phyloP scores from a whole-genome alignment of 2,329 filamentous ascomycete genomes.

The Leptographium flavum region DNA sequence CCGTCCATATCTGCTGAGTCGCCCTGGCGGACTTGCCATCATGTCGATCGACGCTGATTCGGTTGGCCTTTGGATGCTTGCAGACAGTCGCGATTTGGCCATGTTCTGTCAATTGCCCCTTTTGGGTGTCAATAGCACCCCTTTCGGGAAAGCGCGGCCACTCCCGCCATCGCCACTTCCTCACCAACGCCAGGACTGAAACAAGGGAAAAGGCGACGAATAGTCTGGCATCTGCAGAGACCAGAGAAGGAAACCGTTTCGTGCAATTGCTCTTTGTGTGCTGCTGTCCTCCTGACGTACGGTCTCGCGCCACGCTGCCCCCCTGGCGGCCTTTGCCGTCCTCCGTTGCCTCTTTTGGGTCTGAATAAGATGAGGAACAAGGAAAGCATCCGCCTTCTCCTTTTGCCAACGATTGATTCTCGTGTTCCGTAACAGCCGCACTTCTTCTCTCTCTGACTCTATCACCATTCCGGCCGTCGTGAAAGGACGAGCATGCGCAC shows the following conservation, averaged over 20 bases:
- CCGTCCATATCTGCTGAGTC: too few species aligned
- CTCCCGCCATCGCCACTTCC: not conserved
- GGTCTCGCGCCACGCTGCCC: too few species aligned
- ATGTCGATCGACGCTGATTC: too few species aligned
- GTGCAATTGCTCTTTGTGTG: not conserved
- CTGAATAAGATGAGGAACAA: constrained; percentile 1
- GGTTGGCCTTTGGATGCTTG: too few species aligned
- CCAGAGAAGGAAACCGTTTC: too few species aligned
- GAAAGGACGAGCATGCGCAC: not conserved
- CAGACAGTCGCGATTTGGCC: not conserved
- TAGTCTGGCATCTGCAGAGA: not conserved
- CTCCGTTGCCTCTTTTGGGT: constrained; percentile 1
- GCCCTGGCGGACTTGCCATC: too few species aligned
- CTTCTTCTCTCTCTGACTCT: not conserved
- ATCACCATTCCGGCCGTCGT: not conserved
- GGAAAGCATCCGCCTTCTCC: not conserved
- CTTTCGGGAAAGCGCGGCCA: constrained; percentile 2
- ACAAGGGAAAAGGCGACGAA: not conserved
- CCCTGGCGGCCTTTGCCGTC: not conserved
- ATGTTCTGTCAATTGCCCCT: not conserved
- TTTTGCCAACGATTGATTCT: not conserved
- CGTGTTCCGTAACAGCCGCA: too few species aligned
- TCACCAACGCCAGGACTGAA: not conserved
- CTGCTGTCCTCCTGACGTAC: too few species aligned
- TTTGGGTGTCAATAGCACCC: constrained; percentile 13